A percentile compares a stretch with the other conserved stretches of the same genome.
Evolutionary conservation across 2,329 filamentous ascomycete species (phyloP).

Genomic region (Colletotrichum filicis): DNA sequence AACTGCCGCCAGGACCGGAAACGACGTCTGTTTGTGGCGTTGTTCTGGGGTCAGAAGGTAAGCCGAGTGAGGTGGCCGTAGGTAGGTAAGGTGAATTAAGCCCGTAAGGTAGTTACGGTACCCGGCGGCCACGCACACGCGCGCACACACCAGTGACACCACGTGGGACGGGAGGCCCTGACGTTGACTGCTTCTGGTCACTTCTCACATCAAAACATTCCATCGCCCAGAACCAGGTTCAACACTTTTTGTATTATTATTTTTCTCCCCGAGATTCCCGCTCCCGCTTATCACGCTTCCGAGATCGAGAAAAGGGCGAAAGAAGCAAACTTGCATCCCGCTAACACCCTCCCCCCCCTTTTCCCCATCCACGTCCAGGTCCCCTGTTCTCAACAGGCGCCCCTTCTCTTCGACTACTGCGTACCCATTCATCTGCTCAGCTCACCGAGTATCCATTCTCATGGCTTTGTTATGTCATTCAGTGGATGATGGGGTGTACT

Average conservation of each 20-base stretch:
- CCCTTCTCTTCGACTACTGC: background rate
- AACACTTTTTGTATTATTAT: no score
- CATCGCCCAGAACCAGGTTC: background rate
- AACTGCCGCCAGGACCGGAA: background rate
- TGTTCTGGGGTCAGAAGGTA: background rate
- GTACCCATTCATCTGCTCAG: background rate
- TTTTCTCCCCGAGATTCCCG: slow-evolving; percentile 8
- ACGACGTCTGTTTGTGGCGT: background rate
- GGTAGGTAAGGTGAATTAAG: background rate
- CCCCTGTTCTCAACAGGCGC: no score
- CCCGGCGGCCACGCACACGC: no score
- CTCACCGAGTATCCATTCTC: background rate
- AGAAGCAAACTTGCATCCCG: background rate
- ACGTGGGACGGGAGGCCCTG: background rate
- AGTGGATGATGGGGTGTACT: background rate
- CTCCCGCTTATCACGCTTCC: slow-evolving; percentile 2
- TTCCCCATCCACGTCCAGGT: no score
- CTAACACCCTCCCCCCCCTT: no score
- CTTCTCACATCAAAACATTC: background rate
- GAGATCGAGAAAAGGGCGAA: background rate
- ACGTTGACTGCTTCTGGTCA: background rate
- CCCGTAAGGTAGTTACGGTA: background rate
- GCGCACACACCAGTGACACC: background rate
- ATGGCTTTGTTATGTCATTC: background rate
- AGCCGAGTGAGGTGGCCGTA: background rate